These are phyloP conservation scores for Spergularia azorica DNA, from an alignment of 179 eudicot genomes.

Conservation along the genomic window DNA sequence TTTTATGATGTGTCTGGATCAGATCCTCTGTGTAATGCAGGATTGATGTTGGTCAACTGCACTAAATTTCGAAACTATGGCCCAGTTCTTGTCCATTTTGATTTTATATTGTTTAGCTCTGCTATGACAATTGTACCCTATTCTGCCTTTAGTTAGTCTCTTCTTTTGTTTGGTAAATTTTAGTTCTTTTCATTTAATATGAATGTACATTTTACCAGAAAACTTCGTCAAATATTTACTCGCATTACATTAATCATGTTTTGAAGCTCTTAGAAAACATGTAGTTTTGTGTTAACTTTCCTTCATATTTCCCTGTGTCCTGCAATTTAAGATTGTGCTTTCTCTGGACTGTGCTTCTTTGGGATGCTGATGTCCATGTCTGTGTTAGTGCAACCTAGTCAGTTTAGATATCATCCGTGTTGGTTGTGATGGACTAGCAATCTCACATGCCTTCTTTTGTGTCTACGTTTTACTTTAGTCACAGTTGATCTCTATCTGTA, in stretches of 20 bases:
- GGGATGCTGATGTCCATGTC: not conserved
- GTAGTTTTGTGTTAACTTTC: not conserved
- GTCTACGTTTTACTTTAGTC: not conserved
- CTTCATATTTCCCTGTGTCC: not conserved
- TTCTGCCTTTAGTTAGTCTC: not conserved
- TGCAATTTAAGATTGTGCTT: not conserved
- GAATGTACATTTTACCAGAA: not conserved
- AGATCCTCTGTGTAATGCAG: not conserved
- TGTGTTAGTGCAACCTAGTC: not conserved
- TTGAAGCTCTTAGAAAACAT: not conserved
- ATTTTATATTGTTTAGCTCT: not conserved
- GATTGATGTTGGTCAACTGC: not conserved
- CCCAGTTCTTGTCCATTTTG: no score
- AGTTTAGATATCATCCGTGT: not conserved
- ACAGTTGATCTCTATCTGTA: constrained; percentile 10
- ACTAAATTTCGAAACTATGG: not conserved
- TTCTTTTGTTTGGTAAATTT: not conserved
- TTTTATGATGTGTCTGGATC: not conserved
- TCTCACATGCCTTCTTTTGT: not conserved
- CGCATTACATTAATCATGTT: not conserved
- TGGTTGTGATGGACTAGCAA: not conserved
- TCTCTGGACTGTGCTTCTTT: not conserved
- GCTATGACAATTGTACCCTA: not conserved
- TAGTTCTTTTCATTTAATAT: not conserved
- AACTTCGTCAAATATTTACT: not conserved